Conservation (phyloP, 768 basidiomycete genomes). For the Podaxis sp. region DNA sequence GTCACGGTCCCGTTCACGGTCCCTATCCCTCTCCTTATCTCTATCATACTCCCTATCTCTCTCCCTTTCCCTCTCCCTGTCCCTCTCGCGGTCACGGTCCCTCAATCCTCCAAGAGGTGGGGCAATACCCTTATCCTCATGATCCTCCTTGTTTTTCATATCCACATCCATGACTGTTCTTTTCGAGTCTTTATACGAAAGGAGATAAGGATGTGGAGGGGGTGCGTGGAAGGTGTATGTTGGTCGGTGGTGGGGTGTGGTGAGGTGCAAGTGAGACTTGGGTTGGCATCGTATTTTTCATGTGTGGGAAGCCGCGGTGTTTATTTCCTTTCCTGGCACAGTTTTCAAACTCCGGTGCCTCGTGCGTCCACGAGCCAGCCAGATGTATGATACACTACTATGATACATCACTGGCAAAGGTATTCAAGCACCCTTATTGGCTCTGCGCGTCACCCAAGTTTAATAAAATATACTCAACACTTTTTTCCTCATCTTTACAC, state of each 20-base stretch:
- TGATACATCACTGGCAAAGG: too few relatives aligned
- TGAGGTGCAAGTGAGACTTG: not conserved
- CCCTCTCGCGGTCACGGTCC: conserved; percentile 35
- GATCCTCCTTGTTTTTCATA: conserved; percentile 77
- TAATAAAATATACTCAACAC: not conserved
- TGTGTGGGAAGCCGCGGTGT: not conserved
- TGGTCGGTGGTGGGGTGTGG: not conserved
- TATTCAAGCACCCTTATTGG: too few relatives aligned
- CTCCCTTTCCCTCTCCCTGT: conserved; percentile 40
- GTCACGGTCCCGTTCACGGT: conserved; percentile 34
- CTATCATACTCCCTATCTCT: conserved; percentile 42
- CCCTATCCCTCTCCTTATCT: conserved; percentile 36
- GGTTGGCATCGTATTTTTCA: not conserved
- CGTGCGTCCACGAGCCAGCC: not conserved
- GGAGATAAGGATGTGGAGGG: not conserved
- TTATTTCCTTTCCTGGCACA: not conserved
- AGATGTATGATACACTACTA: too few relatives aligned
- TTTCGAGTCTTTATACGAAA: not conserved
- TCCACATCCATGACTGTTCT: conserved; percentile 70
- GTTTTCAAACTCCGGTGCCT: not conserved
- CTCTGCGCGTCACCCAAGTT: too few relatives aligned
- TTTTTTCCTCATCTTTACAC: too few relatives aligned
- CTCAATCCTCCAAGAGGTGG: conserved; percentile 36
- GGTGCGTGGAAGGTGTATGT: not conserved
- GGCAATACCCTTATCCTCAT: conserved; percentile 57